Evolutionary conservation across 768 basidiomycete species (phyloP), one percentile per base, ranked within the genome.

Genomic region (Rhizopogon salebrosus): DNA sequence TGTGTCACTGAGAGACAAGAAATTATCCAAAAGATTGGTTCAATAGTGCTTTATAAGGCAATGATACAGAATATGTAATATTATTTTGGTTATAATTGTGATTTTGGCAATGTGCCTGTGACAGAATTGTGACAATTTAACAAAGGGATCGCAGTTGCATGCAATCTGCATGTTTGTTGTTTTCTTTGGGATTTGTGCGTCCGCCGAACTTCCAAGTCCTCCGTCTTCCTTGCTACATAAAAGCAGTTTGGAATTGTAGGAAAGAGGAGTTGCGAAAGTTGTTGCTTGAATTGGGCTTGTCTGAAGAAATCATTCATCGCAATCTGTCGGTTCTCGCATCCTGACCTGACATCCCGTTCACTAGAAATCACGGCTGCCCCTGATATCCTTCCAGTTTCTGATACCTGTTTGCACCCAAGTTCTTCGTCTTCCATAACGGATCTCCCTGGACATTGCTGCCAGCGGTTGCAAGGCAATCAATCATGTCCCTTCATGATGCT

Each of bases 91-190:
- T 20, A 39, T 36, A 48, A 36, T 35, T 48, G 27, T 35, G 18
- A n/a, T 26, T 37, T 63, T 53, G 27, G 27, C 7, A 27, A 27
- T 54, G 69, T 69, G 62, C 67, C 68, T 70, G 67, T 69, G 69
- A 70, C 69, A 63, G 56, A 69, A 62, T 65, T 55, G 56, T 67
- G 57, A 66, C 64, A 49, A 16, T 24, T 49, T 50, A 40, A 51
- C 42, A 46, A 54, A 52, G 48, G n/a, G 39, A 40, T 45, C 18
- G 38, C 40, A 8, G 20, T 37, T 40, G 48, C 55, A 49, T 51
- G 54, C 51, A 45, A 54, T 55, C 57, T 58, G 61, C 61, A 64
- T 61, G 53, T 34, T 55, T 60, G 55, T 58, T 57, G 53, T 18
- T 39, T 56, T 58, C 43, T 53, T 53, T 52, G 29, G 52, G 23